These are phyloP conservation scores for Bjerkandera adusta DNA, from an alignment of 1,284 basidiomycete genomes.

Conservation along the genomic window DNA sequence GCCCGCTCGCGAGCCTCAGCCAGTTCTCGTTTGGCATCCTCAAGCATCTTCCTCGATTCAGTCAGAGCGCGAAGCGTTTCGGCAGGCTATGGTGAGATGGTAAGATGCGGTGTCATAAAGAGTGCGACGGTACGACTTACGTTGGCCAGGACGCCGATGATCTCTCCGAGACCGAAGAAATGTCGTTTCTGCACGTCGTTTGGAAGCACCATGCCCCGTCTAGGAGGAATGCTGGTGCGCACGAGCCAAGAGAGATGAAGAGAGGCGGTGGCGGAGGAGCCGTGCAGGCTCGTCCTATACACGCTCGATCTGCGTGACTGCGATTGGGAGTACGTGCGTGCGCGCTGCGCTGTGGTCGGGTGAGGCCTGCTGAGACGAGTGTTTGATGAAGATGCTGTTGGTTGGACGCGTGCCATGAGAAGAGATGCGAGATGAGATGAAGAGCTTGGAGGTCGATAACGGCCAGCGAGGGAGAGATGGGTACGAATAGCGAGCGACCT, in stretches of 20 bases:
- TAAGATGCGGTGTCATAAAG: neutral
- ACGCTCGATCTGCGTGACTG: conserved; percentile 20
- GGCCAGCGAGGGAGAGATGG: neutral
- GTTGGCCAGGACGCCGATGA: conserved; percentile 72
- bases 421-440: conserved; percentile 10
- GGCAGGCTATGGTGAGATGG: conserved; percentile 50
- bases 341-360: conserved; percentile 13
- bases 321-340: conserved; percentile 19
- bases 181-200: conserved; percentile 60
- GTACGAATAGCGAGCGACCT: conserved; percentile 9
- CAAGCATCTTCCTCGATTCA: conserved; percentile 70
- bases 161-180: conserved; percentile 78
- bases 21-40: conserved; percentile 74
- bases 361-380: conserved; percentile 11
- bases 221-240: conserved; percentile 64
- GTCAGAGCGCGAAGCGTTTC: conserved; percentile 76
- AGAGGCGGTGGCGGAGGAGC: conserved; percentile 15
- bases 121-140: conserved; percentile 40
- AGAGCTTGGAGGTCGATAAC: conserved; percentile 13
- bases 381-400: conserved; percentile 8
- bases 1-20: conserved; percentile 61
- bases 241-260: conserved; percentile 63
- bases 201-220: conserved; percentile 55
- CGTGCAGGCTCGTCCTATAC: conserved; percentile 16
- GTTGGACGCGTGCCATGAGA: conserved; percentile 14